Evolutionary conservation across 768 basidiomycete species (phyloP).

Genomic region (Auriscalpium vulgare): DNA sequence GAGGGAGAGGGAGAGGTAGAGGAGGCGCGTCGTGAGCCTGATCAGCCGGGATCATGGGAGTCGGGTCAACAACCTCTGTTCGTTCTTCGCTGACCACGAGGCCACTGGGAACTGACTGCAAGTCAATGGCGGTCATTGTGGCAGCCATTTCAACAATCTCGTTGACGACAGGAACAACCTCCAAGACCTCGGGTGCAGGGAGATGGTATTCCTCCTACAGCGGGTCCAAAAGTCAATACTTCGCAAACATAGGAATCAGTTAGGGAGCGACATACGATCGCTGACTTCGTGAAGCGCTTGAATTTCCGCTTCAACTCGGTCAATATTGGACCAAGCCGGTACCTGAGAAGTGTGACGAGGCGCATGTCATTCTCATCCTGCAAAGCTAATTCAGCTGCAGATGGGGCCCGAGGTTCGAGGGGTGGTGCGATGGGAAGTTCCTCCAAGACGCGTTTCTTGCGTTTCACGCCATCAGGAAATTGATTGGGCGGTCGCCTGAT

Average conservation of each 20-base stretch:
- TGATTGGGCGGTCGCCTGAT: constrained; percentile 71
- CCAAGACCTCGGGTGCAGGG: constrained; percentile 24
- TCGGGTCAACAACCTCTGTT: constrained; percentile 6
- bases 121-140: constrained; percentile 27
- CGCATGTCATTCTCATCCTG: constrained; percentile 80
- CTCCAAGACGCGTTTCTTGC: constrained; percentile 79
- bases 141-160: constrained; percentile 25
- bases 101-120: constrained; percentile 34
- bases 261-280: constrained; percentile 43
- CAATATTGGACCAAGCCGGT: constrained; percentile 84
- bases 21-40: background rate
- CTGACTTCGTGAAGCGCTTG: constrained; percentile 80
- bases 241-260: background rate
- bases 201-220: constrained; percentile 70
- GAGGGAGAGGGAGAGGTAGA: constrained; percentile 9
- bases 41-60: background rate
- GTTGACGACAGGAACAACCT: constrained; percentile 14
- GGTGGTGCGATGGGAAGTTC: constrained; percentile 85
- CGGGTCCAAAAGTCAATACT: background rate
- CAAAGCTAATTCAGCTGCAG: constrained; percentile 69
- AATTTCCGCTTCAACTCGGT: constrained; percentile 88
- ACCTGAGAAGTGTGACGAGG: constrained; percentile 75
- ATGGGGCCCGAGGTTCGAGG: constrained; percentile 74
- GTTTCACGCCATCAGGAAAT: constrained; percentile 83
- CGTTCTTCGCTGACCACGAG: constrained; percentile 32